Base-by-base conservation (phyloP, 129 eudicot genomes). In the Tagetes patula region DNA sequence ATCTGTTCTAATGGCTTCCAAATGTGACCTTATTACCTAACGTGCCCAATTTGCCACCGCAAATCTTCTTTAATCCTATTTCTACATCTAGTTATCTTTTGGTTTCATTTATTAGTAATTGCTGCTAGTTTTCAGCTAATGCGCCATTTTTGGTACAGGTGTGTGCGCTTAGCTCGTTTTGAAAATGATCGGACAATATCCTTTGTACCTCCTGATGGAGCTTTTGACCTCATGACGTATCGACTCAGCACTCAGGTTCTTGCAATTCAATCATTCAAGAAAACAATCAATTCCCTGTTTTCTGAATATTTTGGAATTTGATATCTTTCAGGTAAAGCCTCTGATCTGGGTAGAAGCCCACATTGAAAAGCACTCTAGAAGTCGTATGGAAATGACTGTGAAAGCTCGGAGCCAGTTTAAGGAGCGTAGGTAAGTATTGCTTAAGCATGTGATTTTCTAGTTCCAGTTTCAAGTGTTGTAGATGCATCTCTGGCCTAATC, bases 321-420 rank as follows among this genome's bases (percentile, higher is more conserved):
- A 32, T 9, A 46, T 27, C 38, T 73, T 75, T 65, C 87, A 92
- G 98, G 98, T 89, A 72, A 93, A 93, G 82, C 95, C 98, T 82
- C 81, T 93, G 66, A 93, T 93, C 71, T 93, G 98, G 98, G 98
- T 93, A 34, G 96, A 93, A 85, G 98, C 98, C 81, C 96, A 85
- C 78, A 81, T 89, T 2, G 98, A 89, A 78, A 85, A 83, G 81
- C 96, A 93, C 77, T 89, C 98, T 37, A 87, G 95, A 81, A 93
- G 98, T 73, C 96, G 98, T 65, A 84, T 93, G 79, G 98, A 89
- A 74, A 69, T 93, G 56, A 87, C 70, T 77, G 89, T 93, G 55
- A 93, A 93, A 84, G 96, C 96, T 14, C 83, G 95, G 45, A 93
- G 96, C 81, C 98, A 93, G 67, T 93, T 93, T 79, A 93, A 93